phyloP scores from a whole-genome alignment of 257 asterid genomes.

The Lantana camara region DNA sequence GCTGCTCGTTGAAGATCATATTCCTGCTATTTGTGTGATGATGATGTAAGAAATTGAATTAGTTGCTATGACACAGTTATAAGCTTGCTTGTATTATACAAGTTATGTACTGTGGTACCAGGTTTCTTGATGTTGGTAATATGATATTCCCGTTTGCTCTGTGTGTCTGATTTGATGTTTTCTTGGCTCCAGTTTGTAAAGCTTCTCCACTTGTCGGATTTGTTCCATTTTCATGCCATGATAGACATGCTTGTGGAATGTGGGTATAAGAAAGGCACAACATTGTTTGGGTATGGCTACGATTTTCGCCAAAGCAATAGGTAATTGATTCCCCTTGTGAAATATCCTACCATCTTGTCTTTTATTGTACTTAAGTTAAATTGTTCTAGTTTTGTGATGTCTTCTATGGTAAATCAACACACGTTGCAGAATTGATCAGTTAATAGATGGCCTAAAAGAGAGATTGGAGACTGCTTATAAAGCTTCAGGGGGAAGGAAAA shows the following conservation, averaged over 20 bases:
- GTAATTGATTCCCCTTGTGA: conserved; percentile 40
- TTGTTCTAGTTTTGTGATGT: too few relatives aligned
- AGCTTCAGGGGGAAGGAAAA: conserved; percentile 95
- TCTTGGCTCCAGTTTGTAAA: conserved; percentile 52
- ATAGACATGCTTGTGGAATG: conserved; percentile 95
- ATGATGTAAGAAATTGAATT: background rate
- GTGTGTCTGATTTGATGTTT: conserved; percentile 22
- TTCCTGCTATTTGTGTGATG: background rate
- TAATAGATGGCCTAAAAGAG: conserved; percentile 67
- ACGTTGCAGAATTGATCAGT: conserved; percentile 66
- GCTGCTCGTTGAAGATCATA: background rate
- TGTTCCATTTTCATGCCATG: conserved; percentile 92
- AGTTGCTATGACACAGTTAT: too few relatives aligned
- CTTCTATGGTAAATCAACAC: background rate
- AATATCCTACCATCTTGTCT: conserved; percentile 11
- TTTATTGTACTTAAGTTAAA: background rate
- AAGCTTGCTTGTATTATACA: too few relatives aligned
- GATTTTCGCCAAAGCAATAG: conserved; percentile 98
- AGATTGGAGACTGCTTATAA: conserved; percentile 75
- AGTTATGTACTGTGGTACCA: too few relatives aligned
- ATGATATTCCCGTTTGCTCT: conserved; percentile 2
- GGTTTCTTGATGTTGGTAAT: conserved; percentile 7
- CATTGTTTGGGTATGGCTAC: conserved; percentile 90
- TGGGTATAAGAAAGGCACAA: conserved; percentile 88
- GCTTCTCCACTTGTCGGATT: conserved; percentile 47